These are phyloP conservation scores for Ogataea paraovalis DNA, from an alignment of 805 yeast species.

Conservation along the genomic window DNA sequence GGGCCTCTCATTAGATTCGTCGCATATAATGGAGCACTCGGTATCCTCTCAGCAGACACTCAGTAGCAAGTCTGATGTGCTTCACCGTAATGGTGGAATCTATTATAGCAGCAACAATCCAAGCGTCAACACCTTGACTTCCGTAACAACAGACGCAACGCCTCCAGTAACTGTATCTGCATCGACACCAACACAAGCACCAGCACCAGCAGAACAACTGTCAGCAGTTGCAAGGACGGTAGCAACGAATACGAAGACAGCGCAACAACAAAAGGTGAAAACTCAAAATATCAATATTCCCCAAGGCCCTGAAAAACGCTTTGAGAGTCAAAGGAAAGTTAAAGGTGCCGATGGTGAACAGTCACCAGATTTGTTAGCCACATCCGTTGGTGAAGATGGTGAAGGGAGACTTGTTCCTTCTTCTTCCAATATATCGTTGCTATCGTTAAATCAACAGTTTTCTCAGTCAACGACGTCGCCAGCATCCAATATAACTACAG, in stretches of 20 bases:
- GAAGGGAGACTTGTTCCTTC: constrained; percentile 33
- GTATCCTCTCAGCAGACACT: background rate
- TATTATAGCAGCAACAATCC: constrained; percentile 4
- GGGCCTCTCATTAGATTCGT: background rate
- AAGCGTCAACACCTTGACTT: constrained; percentile 13
- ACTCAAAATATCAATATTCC: constrained; percentile 12
- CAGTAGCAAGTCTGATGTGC: background rate
- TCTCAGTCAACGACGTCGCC: constrained; percentile 8
- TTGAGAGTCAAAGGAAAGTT: background rate
- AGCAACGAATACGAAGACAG: background rate
- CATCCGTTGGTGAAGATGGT: constrained; percentile 32
- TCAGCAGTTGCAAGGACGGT: background rate
- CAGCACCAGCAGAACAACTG: background rate
- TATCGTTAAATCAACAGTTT: constrained; percentile 30
- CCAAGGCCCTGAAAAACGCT: constrained; percentile 2
- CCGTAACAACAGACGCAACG: constrained; percentile 1
- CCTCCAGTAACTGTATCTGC: no score
- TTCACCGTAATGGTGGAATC: background rate
- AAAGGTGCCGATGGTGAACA: constrained; percentile 11
- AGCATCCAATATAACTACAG: background rate
- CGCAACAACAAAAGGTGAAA: constrained; percentile 2
- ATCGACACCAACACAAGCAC: background rate
- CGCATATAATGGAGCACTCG: background rate
- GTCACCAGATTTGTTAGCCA: constrained; percentile 33
- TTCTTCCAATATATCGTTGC: constrained; percentile 32